Percentiles rank a stretch among this genome's conserved stretches.
These are phyloP conservation scores for Venturia carpophila DNA, from an alignment of 2,329 filamentous ascomycete species.

Conservation along the genomic window DNA sequence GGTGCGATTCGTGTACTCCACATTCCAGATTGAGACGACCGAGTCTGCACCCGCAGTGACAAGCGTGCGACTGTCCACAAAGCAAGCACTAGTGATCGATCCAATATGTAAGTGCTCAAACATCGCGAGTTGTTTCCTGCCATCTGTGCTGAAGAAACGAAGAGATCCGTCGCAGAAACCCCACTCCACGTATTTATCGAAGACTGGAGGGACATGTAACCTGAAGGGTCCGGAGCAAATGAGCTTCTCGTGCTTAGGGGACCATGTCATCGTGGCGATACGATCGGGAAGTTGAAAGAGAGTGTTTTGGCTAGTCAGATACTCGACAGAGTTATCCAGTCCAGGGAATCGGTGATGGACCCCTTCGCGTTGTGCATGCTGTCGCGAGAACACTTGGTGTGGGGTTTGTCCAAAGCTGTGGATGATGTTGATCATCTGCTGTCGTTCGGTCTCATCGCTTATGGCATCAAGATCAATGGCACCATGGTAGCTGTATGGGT, in stretches of 20 bases:
- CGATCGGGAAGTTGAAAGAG: conserved; percentile 69
- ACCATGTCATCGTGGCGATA: conserved; percentile 70
- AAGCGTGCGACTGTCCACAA: conserved; percentile 83
- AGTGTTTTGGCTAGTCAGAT: conserved; percentile 68
- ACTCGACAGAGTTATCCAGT: conserved; percentile 70
- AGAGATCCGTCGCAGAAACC: conserved; percentile 89
- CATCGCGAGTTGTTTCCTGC: conserved; percentile 72
- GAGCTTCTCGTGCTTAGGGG: conserved; percentile 70
- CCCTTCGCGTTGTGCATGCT: conserved; percentile 71
- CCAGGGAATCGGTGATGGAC: conserved; percentile 55
- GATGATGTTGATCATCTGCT: conserved; percentile 89
- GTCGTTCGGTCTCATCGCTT: conserved; percentile 74
- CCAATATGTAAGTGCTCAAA: conserved; percentile 93
- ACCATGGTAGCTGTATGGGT: conserved; percentile 89
- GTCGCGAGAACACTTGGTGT: conserved; percentile 79
- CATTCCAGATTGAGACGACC: conserved; percentile 75
- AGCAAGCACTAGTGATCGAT: conserved; percentile 73
- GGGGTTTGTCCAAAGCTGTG: conserved; percentile 98
- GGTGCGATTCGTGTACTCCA: conserved; percentile 56
- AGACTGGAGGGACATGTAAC: conserved; percentile 75
- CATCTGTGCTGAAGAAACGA: conserved; percentile 81
- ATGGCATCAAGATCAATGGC: conserved; percentile 90
- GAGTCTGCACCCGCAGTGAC: conserved; percentile 91
- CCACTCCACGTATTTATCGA: conserved; percentile 93
- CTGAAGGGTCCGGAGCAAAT: conserved; percentile 78